These are phyloP conservation scores for Cyclocybe cylindracea DNA, from an alignment of 768 basidiomycete genomes.

Conservation along the genomic window DNA sequence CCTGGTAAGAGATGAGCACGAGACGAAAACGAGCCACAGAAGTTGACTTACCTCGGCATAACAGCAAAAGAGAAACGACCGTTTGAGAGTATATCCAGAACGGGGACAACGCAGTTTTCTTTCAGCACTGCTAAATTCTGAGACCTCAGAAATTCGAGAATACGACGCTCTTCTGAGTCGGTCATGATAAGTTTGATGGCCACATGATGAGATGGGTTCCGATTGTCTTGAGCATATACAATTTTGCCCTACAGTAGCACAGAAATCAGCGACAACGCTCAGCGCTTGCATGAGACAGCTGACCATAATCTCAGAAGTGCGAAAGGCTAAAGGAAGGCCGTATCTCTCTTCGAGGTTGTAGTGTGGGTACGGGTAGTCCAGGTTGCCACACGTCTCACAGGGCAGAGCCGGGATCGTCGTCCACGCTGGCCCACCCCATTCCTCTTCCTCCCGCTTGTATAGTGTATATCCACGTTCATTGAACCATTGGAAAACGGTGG, in stretches of 20 bases:
- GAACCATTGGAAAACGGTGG: conserved; percentile 5
- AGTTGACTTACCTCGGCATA: too few species aligned
- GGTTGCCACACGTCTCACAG: neutral
- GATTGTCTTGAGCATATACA: conserved; percentile 17
- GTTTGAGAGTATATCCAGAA: too few species aligned
- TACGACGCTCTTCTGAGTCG: conserved; percentile 18
- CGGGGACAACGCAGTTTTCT: too few species aligned
- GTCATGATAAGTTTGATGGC: conserved; percentile 22
- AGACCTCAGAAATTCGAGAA: conserved; percentile 14
- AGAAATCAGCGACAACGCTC: neutral
- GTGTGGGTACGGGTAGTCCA: neutral
- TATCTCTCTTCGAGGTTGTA: neutral
- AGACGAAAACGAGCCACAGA: too few species aligned
- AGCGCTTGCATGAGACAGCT: too few species aligned
- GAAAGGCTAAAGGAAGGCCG: neutral
- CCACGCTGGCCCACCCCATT: neutral
- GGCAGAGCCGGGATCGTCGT: too few species aligned
- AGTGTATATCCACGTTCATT: conserved; percentile 8
- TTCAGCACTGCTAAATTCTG: neutral
- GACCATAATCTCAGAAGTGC: too few species aligned
- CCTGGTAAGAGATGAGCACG: conserved; percentile 1
- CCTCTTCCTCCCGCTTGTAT: neutral
- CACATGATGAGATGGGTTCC: conserved; percentile 16
- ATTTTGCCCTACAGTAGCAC: too few species aligned
- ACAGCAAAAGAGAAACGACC: too few species aligned